Conservation (phyloP, 345 rosid genomes). For the Melaleuca alternifolia region DNA sequence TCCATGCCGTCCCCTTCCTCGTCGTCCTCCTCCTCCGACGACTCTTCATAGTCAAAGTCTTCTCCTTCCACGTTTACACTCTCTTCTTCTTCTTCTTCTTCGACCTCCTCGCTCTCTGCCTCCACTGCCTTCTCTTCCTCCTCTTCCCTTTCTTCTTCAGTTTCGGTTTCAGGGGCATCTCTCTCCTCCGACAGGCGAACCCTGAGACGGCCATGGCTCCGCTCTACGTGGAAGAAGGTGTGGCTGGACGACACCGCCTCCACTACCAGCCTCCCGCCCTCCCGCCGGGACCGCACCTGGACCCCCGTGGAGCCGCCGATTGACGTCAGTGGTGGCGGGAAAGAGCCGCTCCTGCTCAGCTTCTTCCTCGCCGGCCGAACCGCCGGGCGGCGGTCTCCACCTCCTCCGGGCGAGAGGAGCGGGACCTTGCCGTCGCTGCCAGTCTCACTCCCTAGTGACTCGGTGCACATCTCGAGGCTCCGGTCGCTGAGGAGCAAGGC, state of each 20-base stretch:
- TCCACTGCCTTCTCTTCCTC: constrained; percentile 4
- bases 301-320: constrained; percentile 36
- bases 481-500: constrained; percentile 34
- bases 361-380: background rate
- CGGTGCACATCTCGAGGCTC: constrained; percentile 88
- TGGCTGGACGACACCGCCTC: constrained; percentile 35
- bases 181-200: constrained; percentile 16
- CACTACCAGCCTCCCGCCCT: constrained; percentile 62
- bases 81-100: background rate
- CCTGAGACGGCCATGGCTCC: constrained; percentile 62
- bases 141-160: background rate
- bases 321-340: constrained; percentile 83
- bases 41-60: background rate
- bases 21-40: background rate
- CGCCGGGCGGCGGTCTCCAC: background rate
- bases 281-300: constrained; percentile 38
- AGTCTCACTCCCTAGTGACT: constrained; percentile 71
- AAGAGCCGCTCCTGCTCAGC: constrained; percentile 14
- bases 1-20: constrained; percentile 13
- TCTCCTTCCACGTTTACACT: constrained; percentile 3
- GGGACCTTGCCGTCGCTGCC: constrained; percentile 38
- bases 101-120: background rate
- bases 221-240: constrained; percentile 43
- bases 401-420: background rate
- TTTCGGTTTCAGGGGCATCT: background rate